Conservation (phyloP, 192 early-diverging fungal genomes). For the Mortierella antarctica region DNA sequence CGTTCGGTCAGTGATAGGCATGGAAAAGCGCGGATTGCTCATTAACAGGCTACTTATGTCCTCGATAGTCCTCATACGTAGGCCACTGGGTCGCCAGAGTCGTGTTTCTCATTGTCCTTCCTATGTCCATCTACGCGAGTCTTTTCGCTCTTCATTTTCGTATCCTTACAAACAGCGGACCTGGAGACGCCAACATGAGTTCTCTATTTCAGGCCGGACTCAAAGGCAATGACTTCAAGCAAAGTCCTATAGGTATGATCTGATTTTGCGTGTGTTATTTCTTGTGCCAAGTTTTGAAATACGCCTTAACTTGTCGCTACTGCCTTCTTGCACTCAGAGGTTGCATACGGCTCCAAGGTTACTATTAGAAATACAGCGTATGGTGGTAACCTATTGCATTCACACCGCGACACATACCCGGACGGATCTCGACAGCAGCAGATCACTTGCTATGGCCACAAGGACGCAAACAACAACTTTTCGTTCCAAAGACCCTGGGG, state of each 20-base stretch:
- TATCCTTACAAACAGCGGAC: conserved; percentile 78
- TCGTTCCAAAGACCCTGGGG: too few relatives aligned
- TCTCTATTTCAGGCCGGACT: conserved; percentile 92
- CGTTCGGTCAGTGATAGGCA: neutral
- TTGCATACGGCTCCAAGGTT: conserved; percentile 88
- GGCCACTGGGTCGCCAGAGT: conserved; percentile 58
- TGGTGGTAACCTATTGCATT: conserved; percentile 91
- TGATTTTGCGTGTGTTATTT: conserved; percentile 3
- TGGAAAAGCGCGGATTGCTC: neutral
- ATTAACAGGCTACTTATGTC: neutral
- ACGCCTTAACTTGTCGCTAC: neutral
- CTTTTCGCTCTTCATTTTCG: conserved; percentile 88
- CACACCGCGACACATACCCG: conserved; percentile 87
- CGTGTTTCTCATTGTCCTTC: conserved; percentile 79
- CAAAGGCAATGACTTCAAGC: conserved; percentile 73
- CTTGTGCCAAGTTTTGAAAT: conserved; percentile 3
- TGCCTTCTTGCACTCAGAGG: conserved; percentile 60
- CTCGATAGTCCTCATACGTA: conserved; percentile 7
- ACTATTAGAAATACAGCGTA: conserved; percentile 80
- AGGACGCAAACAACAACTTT: conserved; percentile 90
- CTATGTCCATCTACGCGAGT: conserved; percentile 80
- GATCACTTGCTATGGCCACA: conserved; percentile 91
- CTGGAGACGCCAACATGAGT: conserved; percentile 90
- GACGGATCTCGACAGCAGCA: conserved; percentile 93
- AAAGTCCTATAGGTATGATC: conserved; percentile 80